Base-by-base conservation (phyloP, 352 stramenopile genomes). In the Globisporangium paddicum region DNA sequence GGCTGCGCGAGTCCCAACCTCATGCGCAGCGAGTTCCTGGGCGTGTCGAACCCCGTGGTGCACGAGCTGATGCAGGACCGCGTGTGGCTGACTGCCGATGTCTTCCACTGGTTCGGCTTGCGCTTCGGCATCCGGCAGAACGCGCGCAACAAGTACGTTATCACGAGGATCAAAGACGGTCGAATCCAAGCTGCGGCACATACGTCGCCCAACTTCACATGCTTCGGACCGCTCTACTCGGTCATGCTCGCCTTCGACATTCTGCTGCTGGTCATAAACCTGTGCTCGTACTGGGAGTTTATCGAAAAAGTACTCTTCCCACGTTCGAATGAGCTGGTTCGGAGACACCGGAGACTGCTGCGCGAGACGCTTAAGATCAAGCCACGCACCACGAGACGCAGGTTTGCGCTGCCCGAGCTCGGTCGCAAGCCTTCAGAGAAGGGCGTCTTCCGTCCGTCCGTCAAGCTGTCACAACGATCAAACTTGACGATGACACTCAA, bases 1-100 rank as follows among this genome's bases (percentile, higher is more conserved):
- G 66, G 62, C 19, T 73, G 66, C 35, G 57, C 62, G 26, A 73
- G 66, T 30, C 46, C 62, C 10, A 73, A 69, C 38, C 32, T 70
- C 10, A 53, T 58, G 25, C 41, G 59, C n/a, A 50, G 21, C 41
- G 55, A 58, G 38, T 68, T 68, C 53, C 40, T 64, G 2, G 64
- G 64, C 8, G 23, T 68, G 8, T 63, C 58, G 42, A 65, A 65
- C 35, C 56, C 65, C 1, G 25, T 42, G 4, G 51, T 72, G 6
- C 41, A 53, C 26, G 23, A 68, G 19, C 23, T 72, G 13, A 46
- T 58, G 28, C 45, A n/a, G 16, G 40, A 60, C 16, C 61, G 53
- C 60, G 65, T 54, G 11, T 72, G 65, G 61, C 55, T 72, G 16
- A 63, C 51, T 1, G 53, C 57, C n/a, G 65, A 72, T 16, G 51